Evolutionary conservation across 495 filamentous ascomycete genomes (phyloP).

Genomic region (Xylaria palmicola): DNA sequence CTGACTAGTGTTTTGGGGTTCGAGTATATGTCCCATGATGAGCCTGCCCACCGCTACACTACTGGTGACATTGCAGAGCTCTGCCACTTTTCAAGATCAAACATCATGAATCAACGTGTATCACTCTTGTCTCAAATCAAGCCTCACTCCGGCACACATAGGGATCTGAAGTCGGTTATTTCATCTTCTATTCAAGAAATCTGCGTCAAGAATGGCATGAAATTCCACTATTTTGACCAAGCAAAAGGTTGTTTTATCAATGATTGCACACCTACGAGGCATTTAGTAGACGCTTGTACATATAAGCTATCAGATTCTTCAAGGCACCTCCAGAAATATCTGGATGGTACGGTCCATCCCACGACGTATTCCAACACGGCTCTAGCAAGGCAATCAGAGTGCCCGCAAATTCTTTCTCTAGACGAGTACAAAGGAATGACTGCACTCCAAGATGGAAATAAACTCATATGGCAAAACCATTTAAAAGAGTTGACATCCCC

Average conservation of each 20-base stretch:
- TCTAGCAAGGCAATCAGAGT: slow-evolving; percentile 42
- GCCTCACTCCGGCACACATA: slow-evolving; percentile 41
- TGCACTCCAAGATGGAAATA: slow-evolving; percentile 39
- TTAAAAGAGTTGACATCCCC: slow-evolving; percentile 43
- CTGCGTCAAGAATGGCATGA: slow-evolving; percentile 43
- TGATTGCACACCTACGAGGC: slow-evolving; percentile 14
- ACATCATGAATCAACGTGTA: not conserved
- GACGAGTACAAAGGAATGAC: slow-evolving; percentile 50
- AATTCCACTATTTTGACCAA: slow-evolving; percentile 30
- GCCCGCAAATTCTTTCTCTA: slow-evolving; percentile 40
- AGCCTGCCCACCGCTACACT: not conserved
- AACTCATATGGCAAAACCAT: slow-evolving; percentile 55
- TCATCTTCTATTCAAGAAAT: slow-evolving; percentile 31
- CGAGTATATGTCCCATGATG: not conserved
- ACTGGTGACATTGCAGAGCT: not conserved
- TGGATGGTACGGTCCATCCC: slow-evolving; percentile 24
- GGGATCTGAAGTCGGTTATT: slow-evolving; percentile 18
- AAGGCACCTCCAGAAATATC: slow-evolving; percentile 24
- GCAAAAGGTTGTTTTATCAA: slow-evolving; percentile 28
- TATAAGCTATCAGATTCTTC: slow-evolving; percentile 29
- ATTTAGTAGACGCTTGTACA: slow-evolving; percentile 21
- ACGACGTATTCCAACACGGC: slow-evolving; percentile 33
- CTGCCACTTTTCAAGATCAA: no score
- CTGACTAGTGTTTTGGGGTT: slow-evolving; percentile 35
- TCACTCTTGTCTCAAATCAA: slow-evolving; percentile 44